These are phyloP conservation scores for Linaria vulgaris DNA, from an alignment of 257 asterid species.

Conservation along the genomic window DNA sequence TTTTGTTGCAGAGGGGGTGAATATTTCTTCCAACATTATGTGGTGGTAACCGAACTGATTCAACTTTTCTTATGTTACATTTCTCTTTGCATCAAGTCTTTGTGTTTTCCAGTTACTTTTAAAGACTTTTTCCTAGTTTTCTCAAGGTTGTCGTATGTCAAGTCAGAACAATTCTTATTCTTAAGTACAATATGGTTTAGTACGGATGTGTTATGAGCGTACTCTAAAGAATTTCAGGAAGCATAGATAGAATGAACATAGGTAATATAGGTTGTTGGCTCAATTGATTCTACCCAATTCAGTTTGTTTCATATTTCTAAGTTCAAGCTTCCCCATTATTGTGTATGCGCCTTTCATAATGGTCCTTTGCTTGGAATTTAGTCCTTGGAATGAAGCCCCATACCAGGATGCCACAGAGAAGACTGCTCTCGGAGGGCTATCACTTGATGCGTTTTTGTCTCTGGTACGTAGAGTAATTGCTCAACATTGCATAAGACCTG, in stretches of 20 bases:
- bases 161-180: neutral
- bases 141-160: conserved; percentile 6
- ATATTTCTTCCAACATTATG: neutral
- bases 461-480: conserved; percentile 48
- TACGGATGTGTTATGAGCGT: conserved; percentile 9
- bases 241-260: conserved; percentile 3
- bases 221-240: conserved; percentile 1
- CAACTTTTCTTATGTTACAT: neutral
- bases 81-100: conserved; percentile 4
- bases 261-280: conserved; percentile 11
- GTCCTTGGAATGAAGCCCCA: conserved; percentile 93
- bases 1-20: neutral
- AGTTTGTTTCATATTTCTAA: conserved; percentile 4
- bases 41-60: neutral
- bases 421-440: conserved; percentile 82
- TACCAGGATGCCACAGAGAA: conserved; percentile 79
- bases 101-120: conserved; percentile 7
- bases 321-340: conserved; percentile 4
- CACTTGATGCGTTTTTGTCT: conserved; percentile 80
- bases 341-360: neutral
- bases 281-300: neutral
- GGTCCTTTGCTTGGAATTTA: conserved; percentile 31
- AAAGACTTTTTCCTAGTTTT: conserved; percentile 8
- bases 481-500: conserved; percentile 5
- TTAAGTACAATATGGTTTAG: neutral